phyloP scores from a whole-genome alignment of 2,329 filamentous ascomycete genomes.

The Aspergillus transmontanensis region DNA sequence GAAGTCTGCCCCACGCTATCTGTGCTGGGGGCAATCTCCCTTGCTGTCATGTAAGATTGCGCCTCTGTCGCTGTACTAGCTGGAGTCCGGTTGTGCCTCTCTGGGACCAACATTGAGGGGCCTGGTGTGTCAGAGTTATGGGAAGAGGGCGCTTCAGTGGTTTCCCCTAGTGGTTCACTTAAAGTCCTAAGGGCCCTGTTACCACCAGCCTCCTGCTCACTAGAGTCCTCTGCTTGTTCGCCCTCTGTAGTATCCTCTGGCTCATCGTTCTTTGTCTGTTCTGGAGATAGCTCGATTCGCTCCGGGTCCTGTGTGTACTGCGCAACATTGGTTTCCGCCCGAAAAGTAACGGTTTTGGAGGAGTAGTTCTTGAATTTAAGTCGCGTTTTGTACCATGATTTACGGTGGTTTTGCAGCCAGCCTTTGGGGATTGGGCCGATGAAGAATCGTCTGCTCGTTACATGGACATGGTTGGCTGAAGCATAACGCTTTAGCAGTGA shows the following conservation, averaged over 20 bases:
- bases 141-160: slow-evolving; percentile 11
- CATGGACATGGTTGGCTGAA: slow-evolving; percentile 62
- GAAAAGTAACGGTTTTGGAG: slow-evolving; percentile 55
- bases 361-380: slow-evolving; percentile 50
- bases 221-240: slow-evolving; percentile 12
- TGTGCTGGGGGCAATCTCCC: slow-evolving; percentile 25
- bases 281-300: slow-evolving; percentile 14
- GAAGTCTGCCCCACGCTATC: slow-evolving; percentile 5
- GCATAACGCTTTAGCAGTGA: slow-evolving; percentile 55
- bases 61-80: slow-evolving; percentile 6
- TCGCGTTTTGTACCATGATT: slow-evolving; percentile 61
- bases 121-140: not conserved
- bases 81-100: slow-evolving; percentile 3
- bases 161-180: slow-evolving; percentile 24
- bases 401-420: slow-evolving; percentile 65
- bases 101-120: not conserved
- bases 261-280: slow-evolving; percentile 22
- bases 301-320: slow-evolving; percentile 39
- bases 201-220: not conserved
- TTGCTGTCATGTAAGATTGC: slow-evolving; percentile 35
- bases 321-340: slow-evolving; percentile 48
- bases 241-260: slow-evolving; percentile 17
- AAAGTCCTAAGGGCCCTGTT: slow-evolving; percentile 25
- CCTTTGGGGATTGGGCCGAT: slow-evolving; percentile 67
- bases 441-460: slow-evolving; percentile 64